Percentiles rank a stretch among this genome's conserved stretches.
Conservation (phyloP, 805 yeast genomes). For the Metschnikowia hibisci region DNA sequence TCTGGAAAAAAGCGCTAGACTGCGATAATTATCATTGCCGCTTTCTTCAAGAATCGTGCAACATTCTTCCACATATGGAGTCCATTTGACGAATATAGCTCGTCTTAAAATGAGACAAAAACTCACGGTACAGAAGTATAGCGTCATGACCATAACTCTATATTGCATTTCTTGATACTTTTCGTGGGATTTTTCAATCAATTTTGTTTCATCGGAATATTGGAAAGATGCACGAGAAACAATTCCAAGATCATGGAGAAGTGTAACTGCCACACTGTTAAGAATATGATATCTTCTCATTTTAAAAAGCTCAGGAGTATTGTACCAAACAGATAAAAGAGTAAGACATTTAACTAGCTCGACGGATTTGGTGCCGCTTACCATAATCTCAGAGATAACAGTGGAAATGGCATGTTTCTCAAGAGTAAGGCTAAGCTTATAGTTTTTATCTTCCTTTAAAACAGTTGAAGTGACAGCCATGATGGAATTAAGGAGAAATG, state of each 20-base stretch:
- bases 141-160: constrained; percentile 49
- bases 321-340: constrained; percentile 72
- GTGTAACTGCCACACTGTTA: constrained; percentile 57
- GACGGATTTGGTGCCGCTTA: constrained; percentile 65
- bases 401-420: constrained; percentile 52
- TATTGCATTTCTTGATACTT: constrained; percentile 38
- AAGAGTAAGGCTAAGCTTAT: constrained; percentile 43
- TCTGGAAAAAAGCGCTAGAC: constrained; percentile 56
- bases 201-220: constrained; percentile 13
- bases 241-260: constrained; percentile 75
- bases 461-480: constrained; percentile 57
- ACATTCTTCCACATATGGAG: constrained; percentile 59
- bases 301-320: constrained; percentile 75
- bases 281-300: constrained; percentile 74
- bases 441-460: constrained; percentile 27
- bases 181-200: constrained; percentile 12
- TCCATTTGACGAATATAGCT: constrained; percentile 59
- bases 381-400: constrained; percentile 55
- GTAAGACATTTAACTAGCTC: constrained; percentile 63
- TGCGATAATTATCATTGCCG: constrained; percentile 28
- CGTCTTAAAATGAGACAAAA: constrained; percentile 65
- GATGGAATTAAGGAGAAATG: constrained; percentile 60
- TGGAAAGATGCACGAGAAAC: constrained; percentile 43
- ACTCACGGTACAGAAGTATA: constrained; percentile 60
- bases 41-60: constrained; percentile 44